These are phyloP conservation scores for Colletotrichum siamense DNA, from an alignment of 2,329 filamentous ascomycete species.

Conservation along the genomic window DNA sequence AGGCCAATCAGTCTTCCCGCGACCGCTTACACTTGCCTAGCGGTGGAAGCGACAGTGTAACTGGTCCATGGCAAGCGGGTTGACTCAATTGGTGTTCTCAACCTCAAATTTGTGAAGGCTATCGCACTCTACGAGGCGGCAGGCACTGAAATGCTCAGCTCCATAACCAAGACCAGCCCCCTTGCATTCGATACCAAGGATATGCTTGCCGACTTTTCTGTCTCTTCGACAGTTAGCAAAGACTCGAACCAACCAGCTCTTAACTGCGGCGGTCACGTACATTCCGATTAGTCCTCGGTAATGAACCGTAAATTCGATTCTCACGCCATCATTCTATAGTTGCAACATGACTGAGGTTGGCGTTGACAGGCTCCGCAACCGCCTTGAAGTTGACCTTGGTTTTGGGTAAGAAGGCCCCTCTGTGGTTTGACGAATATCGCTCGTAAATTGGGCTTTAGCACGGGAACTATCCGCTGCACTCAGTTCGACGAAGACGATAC, in stretches of 20 bases:
- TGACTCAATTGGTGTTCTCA: not conserved
- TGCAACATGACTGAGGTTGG: too few species aligned
- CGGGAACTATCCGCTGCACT: not conserved
- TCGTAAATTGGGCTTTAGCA: constrained; percentile 17
- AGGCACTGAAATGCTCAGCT: not conserved
- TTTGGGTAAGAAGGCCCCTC: constrained; percentile 27
- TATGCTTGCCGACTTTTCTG: too few species aligned
- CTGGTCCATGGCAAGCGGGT: not conserved
- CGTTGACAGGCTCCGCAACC: too few species aligned
- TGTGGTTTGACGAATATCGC: constrained; percentile 19
- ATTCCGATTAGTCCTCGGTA: too few species aligned
- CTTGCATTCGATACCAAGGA: not conserved
- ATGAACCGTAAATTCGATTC: too few species aligned
- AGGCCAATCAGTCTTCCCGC: constrained; percentile 46
- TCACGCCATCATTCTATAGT: not conserved
- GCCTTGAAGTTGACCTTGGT: too few species aligned
- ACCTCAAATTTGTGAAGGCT: not conserved
- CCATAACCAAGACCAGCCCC: not conserved
- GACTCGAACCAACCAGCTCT: too few species aligned
- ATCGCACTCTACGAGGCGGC: not conserved
- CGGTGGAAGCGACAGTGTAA: not conserved
- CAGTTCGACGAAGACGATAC: not conserved
- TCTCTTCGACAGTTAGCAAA: too few species aligned
- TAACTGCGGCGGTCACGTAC: too few species aligned
- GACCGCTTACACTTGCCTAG: constrained; percentile 36